phyloP scores from a whole-genome alignment of 2,329 filamentous ascomycete genomes.

The Paraphoma sp. region DNA sequence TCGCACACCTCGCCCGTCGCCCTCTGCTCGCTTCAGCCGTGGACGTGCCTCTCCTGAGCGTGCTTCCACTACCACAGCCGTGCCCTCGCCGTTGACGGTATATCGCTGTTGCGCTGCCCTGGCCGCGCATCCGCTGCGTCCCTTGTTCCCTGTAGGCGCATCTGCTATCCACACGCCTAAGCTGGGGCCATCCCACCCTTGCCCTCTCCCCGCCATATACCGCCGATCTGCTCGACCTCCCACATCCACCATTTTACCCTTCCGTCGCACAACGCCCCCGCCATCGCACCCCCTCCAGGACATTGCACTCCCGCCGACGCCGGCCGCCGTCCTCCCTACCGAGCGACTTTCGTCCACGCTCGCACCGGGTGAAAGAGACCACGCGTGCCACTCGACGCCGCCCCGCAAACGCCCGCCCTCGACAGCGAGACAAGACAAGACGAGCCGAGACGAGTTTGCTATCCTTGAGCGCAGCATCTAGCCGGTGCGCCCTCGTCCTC shows the following conservation, averaged over 20 bases:
- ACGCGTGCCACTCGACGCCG: slow-evolving; percentile 32
- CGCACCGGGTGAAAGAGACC: slow-evolving; percentile 33
- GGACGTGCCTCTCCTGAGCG: background rate
- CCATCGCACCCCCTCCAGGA: slow-evolving; percentile 16
- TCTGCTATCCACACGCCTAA: slow-evolving; percentile 4
- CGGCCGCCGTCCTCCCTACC: slow-evolving; percentile 3
- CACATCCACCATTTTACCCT: slow-evolving; percentile 30
- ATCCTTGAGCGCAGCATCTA: slow-evolving; percentile 15
- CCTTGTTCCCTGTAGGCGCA: slow-evolving; percentile 6
- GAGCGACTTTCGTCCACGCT: slow-evolving; percentile 13
- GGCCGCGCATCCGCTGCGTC: slow-evolving; percentile 5
- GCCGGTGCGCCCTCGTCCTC: slow-evolving; percentile 10
- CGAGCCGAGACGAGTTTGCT: slow-evolving; percentile 24
- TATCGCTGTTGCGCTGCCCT: slow-evolving; percentile 10
- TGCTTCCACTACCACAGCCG: too few species aligned
- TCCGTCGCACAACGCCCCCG: slow-evolving; percentile 31
- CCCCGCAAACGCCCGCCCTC: background rate
- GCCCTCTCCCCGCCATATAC: slow-evolving; percentile 38
- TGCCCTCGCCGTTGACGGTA: background rate
- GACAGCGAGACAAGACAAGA: slow-evolving; percentile 5
- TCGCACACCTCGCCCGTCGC: slow-evolving; percentile 22
- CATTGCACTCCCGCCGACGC: slow-evolving; percentile 9
- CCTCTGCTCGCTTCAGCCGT: slow-evolving; percentile 4
- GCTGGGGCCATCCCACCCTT: slow-evolving; percentile 28
- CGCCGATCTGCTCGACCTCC: slow-evolving; percentile 28